Base-by-base conservation (phyloP, 139 green algal genomes). In the Microglena sp. region DNA sequence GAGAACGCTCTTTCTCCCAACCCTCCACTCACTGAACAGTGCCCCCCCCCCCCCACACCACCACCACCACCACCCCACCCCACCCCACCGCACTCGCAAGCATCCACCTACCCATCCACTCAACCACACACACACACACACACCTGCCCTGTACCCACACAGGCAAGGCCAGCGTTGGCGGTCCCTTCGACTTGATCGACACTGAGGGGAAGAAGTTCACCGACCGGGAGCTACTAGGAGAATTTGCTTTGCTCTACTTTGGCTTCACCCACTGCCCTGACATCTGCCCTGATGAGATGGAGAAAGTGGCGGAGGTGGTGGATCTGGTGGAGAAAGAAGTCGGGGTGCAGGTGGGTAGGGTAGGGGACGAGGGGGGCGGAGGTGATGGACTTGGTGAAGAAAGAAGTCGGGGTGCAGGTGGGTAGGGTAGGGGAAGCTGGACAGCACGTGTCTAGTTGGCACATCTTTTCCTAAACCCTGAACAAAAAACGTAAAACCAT, bases 251-350 rank as follows among this genome's bases (percentile, higher is more conserved):
- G 53, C 69, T 99, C 0, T 99, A 99, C 73, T 99, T 99, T 81
- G 94, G 94, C 21, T 99, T 99, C 82, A 98, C 94, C 6, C 76
- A 85, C 68, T 99, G 94, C 76, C 94, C 94, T 6, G 94, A 99
- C 83, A 95, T 99, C 67, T 99, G 94, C 72, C 94, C 94, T 2
- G 94, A 97, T 54, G 94, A 99, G 77, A 78, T 99, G 45, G 85
- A 96, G 58, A 99, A 99, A 79, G 70, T 99, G 40, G 79, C 88
- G 6, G 77, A 81, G 36, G 82, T 85, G 1, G 57, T 92, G 5
- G 70, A 89, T 60, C 8, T 73, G 0, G 67, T 90, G 2, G 84
- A 88, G 55, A 77, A 75, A 36, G 30, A 76, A 45, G 64, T 69
- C 24, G 61, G 58, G 26, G 44, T 33, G 33, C 11, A n/a, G n/a